phyloP scores from a whole-genome alignment of 2,329 filamentous ascomycete genomes.

The Cryphonectria carpinicola region DNA sequence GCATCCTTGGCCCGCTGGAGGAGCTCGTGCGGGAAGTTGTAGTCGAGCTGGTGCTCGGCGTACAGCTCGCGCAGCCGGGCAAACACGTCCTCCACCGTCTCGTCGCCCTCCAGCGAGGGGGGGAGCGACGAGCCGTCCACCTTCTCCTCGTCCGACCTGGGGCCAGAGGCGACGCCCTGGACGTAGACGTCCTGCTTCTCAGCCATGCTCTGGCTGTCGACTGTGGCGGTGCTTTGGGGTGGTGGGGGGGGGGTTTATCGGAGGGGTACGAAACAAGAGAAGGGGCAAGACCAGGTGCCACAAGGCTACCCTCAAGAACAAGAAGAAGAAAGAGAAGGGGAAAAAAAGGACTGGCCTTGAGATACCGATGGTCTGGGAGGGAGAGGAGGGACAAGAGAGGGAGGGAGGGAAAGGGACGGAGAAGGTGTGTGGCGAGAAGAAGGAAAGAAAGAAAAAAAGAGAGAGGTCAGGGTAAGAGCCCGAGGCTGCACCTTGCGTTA shows the following conservation, averaged over 20 bases:
- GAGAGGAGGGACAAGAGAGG: not conserved
- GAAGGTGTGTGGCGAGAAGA: not conserved
- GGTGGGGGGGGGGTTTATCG: too few relatives aligned
- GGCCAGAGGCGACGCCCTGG: slow-evolving; percentile 9
- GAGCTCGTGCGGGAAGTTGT: slow-evolving; percentile 19
- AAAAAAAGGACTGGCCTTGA: not conserved
- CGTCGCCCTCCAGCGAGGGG: slow-evolving; percentile 4
- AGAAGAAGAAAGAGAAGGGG: too few relatives aligned
- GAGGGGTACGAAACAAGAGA: too few relatives aligned
- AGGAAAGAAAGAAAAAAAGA: too few relatives aligned
- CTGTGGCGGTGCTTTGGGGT: not conserved
- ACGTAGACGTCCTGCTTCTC: slow-evolving; percentile 19
- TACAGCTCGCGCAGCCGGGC: slow-evolving; percentile 22
- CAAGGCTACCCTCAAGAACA: not conserved
- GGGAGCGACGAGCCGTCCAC: slow-evolving; percentile 1
- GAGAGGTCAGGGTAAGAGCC: not conserved
- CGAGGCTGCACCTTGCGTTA: slow-evolving; percentile 12
- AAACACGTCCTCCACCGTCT: slow-evolving; percentile 15
- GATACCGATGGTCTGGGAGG: not conserved
- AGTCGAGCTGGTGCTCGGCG: slow-evolving; percentile 22
- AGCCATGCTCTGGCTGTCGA: not conserved
- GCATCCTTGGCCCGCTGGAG: slow-evolving; percentile 15
- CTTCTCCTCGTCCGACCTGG: slow-evolving; percentile 16
- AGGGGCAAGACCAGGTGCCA: not conserved
- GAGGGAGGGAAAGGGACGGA: not conserved